Evolutionary conservation across 495 filamentous ascomycete species (phyloP).

Genomic region (Neurospora sublineolata): DNA sequence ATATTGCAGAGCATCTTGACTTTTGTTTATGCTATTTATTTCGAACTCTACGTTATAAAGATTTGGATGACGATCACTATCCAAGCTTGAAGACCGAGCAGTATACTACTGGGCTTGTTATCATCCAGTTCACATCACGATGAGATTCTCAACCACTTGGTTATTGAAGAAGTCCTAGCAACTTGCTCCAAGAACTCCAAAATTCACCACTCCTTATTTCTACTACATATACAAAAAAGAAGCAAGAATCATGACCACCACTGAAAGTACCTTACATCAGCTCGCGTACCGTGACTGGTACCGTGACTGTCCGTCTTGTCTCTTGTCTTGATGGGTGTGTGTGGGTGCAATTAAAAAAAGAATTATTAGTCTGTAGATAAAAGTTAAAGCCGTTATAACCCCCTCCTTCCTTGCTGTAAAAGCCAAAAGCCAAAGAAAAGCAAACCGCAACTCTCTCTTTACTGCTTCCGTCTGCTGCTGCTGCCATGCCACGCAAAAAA

Average conservation of each 20-base stretch:
- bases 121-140: no score
- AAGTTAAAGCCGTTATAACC: background rate
- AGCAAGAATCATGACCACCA: background rate
- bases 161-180: no score
- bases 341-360: background rate
- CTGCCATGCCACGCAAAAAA: background rate
- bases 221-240: background rate
- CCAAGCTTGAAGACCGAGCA: no score
- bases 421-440: background rate
- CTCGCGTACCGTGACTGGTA: background rate
- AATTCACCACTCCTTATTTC: background rate
- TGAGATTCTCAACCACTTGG: no score
- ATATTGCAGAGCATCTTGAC: no score
- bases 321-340: background rate
- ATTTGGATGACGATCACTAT: no score
- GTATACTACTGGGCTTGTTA: no score
- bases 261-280: background rate
- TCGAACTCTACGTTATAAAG: no score
- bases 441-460: background rate
- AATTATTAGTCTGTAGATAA: background rate
- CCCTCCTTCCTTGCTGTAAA: background rate
- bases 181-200: background rate
- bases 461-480: background rate
- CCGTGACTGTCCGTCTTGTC: background rate
- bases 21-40: no score